These are phyloP conservation scores for Trifolium dubium DNA, from an alignment of 306 rosid species.

Conservation along the genomic window DNA sequence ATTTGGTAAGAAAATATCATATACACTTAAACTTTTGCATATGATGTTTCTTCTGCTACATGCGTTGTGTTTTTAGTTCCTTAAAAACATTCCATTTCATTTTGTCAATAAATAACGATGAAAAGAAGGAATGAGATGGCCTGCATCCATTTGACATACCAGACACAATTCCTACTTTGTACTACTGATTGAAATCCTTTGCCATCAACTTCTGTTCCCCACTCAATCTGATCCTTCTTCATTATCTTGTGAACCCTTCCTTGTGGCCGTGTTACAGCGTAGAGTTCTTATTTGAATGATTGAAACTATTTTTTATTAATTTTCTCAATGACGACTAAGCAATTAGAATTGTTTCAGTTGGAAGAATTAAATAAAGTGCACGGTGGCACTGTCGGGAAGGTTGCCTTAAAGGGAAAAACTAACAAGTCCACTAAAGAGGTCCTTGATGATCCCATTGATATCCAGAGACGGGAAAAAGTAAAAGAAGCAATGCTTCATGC, in stretches of 20 bases:
- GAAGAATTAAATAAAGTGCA: constrained; percentile 56
- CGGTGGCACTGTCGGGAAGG: constrained; percentile 36
- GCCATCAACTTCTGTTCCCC: background rate
- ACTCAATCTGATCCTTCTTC: constrained; percentile 21
- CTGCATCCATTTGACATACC: constrained; percentile 11
- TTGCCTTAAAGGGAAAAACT: constrained; percentile 25
- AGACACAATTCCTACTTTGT: background rate
- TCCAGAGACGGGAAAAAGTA: constrained; percentile 78
- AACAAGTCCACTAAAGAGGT: constrained; percentile 44
- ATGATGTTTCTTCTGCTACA: constrained; percentile 21
- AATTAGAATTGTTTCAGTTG: constrained; percentile 57
- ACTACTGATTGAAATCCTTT: constrained; percentile 16
- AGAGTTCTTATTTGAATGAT: constrained; percentile 36
- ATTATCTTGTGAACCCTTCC: constrained; percentile 1
- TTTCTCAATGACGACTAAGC: constrained; percentile 34
- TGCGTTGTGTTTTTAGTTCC: constrained; percentile 18
- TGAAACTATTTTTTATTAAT: constrained; percentile 10
- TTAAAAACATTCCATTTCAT: constrained; percentile 3
- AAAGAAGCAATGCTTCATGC: constrained; percentile 98
- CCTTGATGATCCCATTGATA: constrained; percentile 71
- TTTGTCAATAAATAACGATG: constrained; percentile 13
- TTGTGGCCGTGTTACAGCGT: constrained; percentile 21
- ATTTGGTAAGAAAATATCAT: constrained; percentile 62
- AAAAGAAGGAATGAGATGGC: constrained; percentile 9
- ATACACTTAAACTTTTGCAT: constrained; percentile 15